Evolutionary conservation across 2,329 filamentous ascomycete genomes (phyloP), one percentile per base, ranked within the genome.

Genomic region (Ophiostoma tasmaniense): DNA sequence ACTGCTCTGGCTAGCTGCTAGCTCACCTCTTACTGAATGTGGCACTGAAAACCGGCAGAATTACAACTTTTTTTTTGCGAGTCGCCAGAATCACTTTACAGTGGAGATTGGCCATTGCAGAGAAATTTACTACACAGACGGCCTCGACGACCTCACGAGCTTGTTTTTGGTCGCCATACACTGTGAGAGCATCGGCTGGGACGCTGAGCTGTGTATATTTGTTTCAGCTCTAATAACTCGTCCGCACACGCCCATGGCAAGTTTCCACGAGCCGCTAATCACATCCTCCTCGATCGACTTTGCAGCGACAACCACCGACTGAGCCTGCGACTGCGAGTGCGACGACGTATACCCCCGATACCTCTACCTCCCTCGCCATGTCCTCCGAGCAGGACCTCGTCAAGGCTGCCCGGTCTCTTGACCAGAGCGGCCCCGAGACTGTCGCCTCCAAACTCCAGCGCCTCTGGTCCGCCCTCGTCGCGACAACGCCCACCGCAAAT

Each of bases 371-470:
- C 33, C n/a, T n/a, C 61, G 20, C 11, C 17, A 74, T 73, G 72
- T 68, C 68, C 25, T 68, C 68, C 22, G 69, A 68, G 61, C 52
- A 67, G 71, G 70, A 74, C 74, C 81, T 87, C 71, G 80, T 86
- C 74, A 82, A 81, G 75, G 80, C 80, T 69, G 82, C 84, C 37
- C 80, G 84, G 76, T 79, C 82, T n/a, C 81, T 87, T 66, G 85
- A 87, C 71, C 83, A 86, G 70, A 81, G 78, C 70, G 80, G 78
- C 50, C 77, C 80, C 20, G 80, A 76, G 68, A 76, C 74, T 71
- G 79, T 78, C 73, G 81, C 78, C 68, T 78, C 83, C 69, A 84
- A 82, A 39, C 78, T 87, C 52, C 76, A 80, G 67, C 76, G 77
- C 25, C 73, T 87, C 17, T 87, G 84, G 84, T 77, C 76, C 7